Evolutionary conservation across 1,139 yeast genomes (phyloP).

Genomic region (Protomyces pachydermus): DNA sequence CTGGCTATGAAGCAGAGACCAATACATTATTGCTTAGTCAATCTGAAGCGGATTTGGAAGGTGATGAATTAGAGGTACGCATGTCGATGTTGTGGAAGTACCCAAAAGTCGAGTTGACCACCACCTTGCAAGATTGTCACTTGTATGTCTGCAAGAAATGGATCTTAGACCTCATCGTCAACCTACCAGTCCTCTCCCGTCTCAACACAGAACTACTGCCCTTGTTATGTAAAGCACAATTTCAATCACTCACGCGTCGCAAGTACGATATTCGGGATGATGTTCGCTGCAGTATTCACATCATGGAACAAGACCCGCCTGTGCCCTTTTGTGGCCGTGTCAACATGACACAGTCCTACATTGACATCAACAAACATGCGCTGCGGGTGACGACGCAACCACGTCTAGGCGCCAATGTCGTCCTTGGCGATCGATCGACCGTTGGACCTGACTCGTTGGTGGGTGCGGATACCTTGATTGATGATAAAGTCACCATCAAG

Average conservation of each 20-base stretch:
- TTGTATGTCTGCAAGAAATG: constrained; percentile 59
- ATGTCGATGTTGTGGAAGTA: constrained; percentile 87
- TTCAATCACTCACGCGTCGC: constrained; percentile 25
- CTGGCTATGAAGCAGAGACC: constrained; percentile 27
- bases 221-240: constrained; percentile 28
- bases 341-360: constrained; percentile 25
- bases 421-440: constrained; percentile 55
- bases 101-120: constrained; percentile 71
- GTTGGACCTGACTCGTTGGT: constrained; percentile 83
- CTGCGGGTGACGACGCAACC: constrained; percentile 9
- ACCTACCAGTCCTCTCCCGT: constrained; percentile 22
- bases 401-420: constrained; percentile 10
- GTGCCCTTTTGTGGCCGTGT: constrained; percentile 27
- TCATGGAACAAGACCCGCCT: constrained; percentile 2
- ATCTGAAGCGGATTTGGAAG: constrained; percentile 34
- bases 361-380: constrained; percentile 27
- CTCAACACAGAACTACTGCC: constrained; percentile 29
- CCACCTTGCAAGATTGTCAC: constrained; percentile 67
- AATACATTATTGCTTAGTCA: constrained; percentile 34
- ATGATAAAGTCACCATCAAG: constrained; percentile 80
- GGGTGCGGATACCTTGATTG: constrained; percentile 55
- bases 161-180: constrained; percentile 27
- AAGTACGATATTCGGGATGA: neutral
- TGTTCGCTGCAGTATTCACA: constrained; percentile 1
- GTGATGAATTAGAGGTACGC: constrained; percentile 61